A percentile compares a stretch with the other conserved stretches of the same genome.
phyloP scores from a whole-genome alignment of 2,329 filamentous ascomycete genomes.

The Phyllosticta citribraziliensis region DNA sequence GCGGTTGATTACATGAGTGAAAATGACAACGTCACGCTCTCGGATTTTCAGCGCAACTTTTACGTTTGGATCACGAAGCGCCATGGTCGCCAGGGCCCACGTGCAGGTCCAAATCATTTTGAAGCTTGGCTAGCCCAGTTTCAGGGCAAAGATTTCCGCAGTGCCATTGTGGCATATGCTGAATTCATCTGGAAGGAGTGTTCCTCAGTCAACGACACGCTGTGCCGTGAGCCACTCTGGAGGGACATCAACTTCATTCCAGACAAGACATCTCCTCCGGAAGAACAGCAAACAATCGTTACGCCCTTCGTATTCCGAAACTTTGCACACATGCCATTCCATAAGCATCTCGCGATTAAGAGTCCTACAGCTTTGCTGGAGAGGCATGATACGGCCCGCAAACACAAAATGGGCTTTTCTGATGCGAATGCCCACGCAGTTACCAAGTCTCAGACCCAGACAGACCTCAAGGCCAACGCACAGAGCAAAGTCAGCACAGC shows the following conservation, averaged over 20 bases:
- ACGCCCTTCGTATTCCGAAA: slow-evolving; percentile 58
- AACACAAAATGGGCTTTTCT: neutral
- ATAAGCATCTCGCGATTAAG: neutral
- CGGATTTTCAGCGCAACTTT: slow-evolving; percentile 51
- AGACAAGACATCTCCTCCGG: neutral
- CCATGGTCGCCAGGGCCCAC: slow-evolving; percentile 30
- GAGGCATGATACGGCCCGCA: neutral
- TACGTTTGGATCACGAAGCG: slow-evolving; percentile 41
- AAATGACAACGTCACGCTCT: slow-evolving; percentile 36
- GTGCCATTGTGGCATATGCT: slow-evolving; percentile 48
- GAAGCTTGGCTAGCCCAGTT: slow-evolving; percentile 45
- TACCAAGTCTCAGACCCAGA: neutral
- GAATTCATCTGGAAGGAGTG: slow-evolving; percentile 59
- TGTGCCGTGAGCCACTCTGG: slow-evolving; percentile 37
- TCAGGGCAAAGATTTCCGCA: slow-evolving; percentile 51
- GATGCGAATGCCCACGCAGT: neutral
- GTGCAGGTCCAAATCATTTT: too few species aligned
- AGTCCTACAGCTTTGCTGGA: neutral
- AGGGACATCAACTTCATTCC: slow-evolving; percentile 27
- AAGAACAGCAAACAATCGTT: slow-evolving; percentile 48
- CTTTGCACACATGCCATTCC: slow-evolving; percentile 50
- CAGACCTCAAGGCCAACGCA: too few species aligned
- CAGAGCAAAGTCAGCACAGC: too few species aligned
- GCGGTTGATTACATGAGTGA: slow-evolving; percentile 54
- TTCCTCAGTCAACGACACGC: slow-evolving; percentile 36